phyloP scores from a whole-genome alignment of 768 basidiomycete genomes.

The Amanita rubescens region DNA sequence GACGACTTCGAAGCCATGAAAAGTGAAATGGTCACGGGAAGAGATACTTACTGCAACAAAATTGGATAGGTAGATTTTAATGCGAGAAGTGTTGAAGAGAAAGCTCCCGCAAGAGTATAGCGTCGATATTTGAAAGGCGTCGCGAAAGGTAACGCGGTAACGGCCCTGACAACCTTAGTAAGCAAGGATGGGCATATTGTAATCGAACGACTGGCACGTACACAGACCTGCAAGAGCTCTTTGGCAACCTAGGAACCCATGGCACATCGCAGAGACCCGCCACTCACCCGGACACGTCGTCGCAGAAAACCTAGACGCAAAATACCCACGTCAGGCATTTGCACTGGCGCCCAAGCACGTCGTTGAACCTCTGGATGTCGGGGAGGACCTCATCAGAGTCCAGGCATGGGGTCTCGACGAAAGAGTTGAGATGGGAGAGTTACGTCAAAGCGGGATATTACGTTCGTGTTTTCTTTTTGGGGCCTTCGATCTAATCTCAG shows the following conservation, averaged over 20 bases:
- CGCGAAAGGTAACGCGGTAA: too few species aligned
- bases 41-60: too few species aligned
- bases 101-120: too few species aligned
- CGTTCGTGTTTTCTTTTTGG: constrained; percentile 34
- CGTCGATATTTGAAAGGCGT: too few species aligned
- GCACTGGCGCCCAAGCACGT: constrained; percentile 36
- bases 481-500: too few species aligned
- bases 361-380: constrained; percentile 10
- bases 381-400: constrained; percentile 21
- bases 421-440: constrained; percentile 74
- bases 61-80: too few species aligned
- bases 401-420: constrained; percentile 65
- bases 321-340: constrained; percentile 56
- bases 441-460: constrained; percentile 85
- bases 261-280: constrained; percentile 60
- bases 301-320: constrained; percentile 53
- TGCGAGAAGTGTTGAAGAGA: too few species aligned
- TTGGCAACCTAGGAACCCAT: constrained; percentile 43
- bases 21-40: too few species aligned
- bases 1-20: too few species aligned
- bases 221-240: constrained; percentile 48
- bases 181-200: too few species aligned
- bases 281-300: constrained; percentile 45
- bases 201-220: constrained; percentile 51
- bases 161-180: too few species aligned